Evolutionary conservation across 352 stramenopile genomes (phyloP), one percentile per base, ranked within the genome.

Genomic region (Pythium folliculosum): DNA sequence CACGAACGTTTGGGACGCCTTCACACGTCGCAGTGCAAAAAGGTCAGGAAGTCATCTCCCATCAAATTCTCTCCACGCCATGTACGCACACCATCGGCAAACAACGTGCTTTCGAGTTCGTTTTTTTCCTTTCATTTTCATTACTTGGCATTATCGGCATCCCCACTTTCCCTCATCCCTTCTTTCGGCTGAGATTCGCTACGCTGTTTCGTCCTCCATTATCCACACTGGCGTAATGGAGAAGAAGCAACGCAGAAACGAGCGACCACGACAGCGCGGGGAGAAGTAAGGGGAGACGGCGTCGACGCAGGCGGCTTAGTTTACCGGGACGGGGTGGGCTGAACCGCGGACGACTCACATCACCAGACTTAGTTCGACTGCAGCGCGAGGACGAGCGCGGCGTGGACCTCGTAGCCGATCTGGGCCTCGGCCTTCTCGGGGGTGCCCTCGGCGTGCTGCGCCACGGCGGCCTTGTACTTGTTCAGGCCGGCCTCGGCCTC

Each of bases 401-500:
- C 83, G 81, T 98, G 96, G 23, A 95, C 91, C 77, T 99, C 96
- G 74, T 97, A 91, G 63, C 97, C 94, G 74, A 99, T 98, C 83
- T 98, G 92, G 16, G 96, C 96, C 75, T 98, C 90, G 22, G 97
- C 91, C 74, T 96, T 91, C 65, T 97, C 96, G 40, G 89, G 64
- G 58, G 84, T 92, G 69, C 95, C 96, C 44, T 92, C 82, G 48
- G 92, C 78, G 45, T 92, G 89, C 37, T 86, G 67, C 14, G 88
- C 84, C 60, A 94, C 77, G 50, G 88, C 84, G 38, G 78, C 74
- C 81, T 98, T 98, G 78, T 95, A 97, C 68, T 96, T 93, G 72
- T 91, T 90, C 56, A 97, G 95, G 44, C 92, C 91, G 23, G 86
- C 85, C 65, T 95, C 81, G 21, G 97, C 91, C 58, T 89, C 92